Conservation (phyloP, 2,329 filamentous ascomycete genomes). For the Alternaria sp. region DNA sequence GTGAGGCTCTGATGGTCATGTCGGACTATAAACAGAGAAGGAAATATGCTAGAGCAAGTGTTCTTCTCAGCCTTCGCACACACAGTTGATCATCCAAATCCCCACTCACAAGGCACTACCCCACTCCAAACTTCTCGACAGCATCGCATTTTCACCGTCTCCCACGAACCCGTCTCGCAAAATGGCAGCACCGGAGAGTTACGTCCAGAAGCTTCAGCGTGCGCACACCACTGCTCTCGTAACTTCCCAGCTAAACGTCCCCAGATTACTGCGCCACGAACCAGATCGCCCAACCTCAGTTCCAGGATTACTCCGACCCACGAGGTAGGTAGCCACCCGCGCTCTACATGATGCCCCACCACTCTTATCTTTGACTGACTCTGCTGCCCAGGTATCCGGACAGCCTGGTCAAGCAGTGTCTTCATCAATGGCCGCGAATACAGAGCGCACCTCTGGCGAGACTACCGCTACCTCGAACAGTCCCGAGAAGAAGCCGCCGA, state of each 20-base stretch:
- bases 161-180: conserved; percentile 24
- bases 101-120: conserved; percentile 35
- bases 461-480: conserved; percentile 49
- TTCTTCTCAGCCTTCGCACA: conserved; percentile 33
- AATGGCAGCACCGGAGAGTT: conserved; percentile 45
- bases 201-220: conserved; percentile 47
- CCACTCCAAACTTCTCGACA: conserved; percentile 28
- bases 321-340: conserved; percentile 38
- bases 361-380: conserved; percentile 20
- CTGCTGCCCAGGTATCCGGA: conserved; percentile 39
- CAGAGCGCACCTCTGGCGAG: conserved; percentile 47
- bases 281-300: conserved; percentile 48
- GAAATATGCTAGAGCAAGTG: conserved; percentile 30
- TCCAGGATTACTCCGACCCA: conserved; percentile 50
- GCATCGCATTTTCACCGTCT: conserved; percentile 21
- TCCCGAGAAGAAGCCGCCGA: conserved; percentile 50
- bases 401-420: conserved; percentile 49
- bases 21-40: conserved; percentile 45
- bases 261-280: conserved; percentile 46
- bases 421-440: conserved; percentile 48
- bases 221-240: conserved; percentile 20
- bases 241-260: conserved; percentile 20
- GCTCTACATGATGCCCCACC: not conserved
- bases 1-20: conserved; percentile 37
- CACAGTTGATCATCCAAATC: conserved; percentile 31